Conservation (phyloP, 805 yeast species). For the Kuraishia hungarica region DNA sequence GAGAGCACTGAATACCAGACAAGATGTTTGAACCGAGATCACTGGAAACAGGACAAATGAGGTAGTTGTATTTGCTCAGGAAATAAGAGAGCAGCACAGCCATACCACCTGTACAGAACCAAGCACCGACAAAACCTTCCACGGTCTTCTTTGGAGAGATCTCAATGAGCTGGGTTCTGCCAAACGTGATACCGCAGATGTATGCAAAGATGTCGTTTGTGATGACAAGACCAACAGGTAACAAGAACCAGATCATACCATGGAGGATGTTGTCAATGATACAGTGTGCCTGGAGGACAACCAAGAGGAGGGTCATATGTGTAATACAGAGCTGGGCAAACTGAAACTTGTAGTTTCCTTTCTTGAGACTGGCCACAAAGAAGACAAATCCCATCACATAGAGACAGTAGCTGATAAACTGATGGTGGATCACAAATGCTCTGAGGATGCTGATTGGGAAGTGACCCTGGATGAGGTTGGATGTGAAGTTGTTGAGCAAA, state of each 20-base stretch:
- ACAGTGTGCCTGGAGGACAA: constrained; percentile 90
- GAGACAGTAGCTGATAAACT: constrained; percentile 72
- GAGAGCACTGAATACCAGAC: constrained; percentile 61
- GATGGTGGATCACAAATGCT: constrained; percentile 50
- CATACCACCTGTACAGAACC: constrained; percentile 83
- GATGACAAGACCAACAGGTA: constrained; percentile 88
- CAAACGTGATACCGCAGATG: constrained; percentile 94
- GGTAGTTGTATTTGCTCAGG: constrained; percentile 56
- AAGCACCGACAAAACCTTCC: constrained; percentile 96
- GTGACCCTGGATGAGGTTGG: constrained; percentile 5
- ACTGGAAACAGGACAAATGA: constrained; percentile 82
- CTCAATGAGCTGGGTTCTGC: constrained; percentile 83
- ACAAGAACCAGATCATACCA: constrained; percentile 90
- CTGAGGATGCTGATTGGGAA: constrained; percentile 17
- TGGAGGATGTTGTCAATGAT: constrained; percentile 82
- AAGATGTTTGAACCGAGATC: constrained; percentile 53
- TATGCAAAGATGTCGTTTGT: constrained; percentile 95
- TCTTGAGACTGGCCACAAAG: constrained; percentile 82
- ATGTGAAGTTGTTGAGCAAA: constrained; percentile 55
- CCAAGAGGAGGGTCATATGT: constrained; percentile 85
- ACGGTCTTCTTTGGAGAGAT: constrained; percentile 96
- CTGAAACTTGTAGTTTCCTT: constrained; percentile 85
- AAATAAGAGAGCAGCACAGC: constrained; percentile 60
- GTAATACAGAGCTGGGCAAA: constrained; percentile 91
- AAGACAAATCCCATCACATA: constrained; percentile 84